Evolutionary conservation across 805 yeast genomes (phyloP), one percentile per base, ranked within the genome.

Genomic region (Starmerella stellata): DNA sequence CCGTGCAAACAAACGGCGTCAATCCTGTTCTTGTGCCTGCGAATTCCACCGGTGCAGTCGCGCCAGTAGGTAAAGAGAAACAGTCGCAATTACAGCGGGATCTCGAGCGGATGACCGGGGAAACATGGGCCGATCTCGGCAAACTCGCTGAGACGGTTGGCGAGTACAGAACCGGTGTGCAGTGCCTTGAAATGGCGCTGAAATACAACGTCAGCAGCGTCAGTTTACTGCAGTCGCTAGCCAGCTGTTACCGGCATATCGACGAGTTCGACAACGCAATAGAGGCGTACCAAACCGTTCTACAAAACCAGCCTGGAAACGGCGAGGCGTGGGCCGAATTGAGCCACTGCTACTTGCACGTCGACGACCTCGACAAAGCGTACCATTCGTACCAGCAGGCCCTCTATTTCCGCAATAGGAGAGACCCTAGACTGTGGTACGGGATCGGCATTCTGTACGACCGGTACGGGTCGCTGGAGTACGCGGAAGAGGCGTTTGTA

Each of bases 401-500:
- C 2, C 64, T 90, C 36, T 78, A 80, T 58, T 90, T 82, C 56
- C 81, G 79, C 46, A 87, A 90, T 53, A 92, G 95, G 35, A 81
- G 82, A 49, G 95, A 85, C 39, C 96, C 96, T 40, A 83, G 83
- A 56, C 69, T 90, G 49, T 90, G 98, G 98, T 95, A 90, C 59
- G 98, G 98, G 0, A 87, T 90, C 47, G 98, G 98, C 27, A 90
- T 90, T 42, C 66, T 90, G 44, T 90, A 90, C 58, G 98, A 90
- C 59, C 68, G 98, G 38, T 90, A 90, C 57, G 98, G 96, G 21
- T 79, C 93, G 4, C 63, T 87, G 46, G 96, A 87, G 61, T 90
- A 87, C 53, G 98, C 98, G 3, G 98, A 90, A 58, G 98, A 90
- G 59, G 96, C 98, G 3, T 87, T 90, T 62, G 92, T 92, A 31